Evolutionary conservation across 768 basidiomycete species (phyloP), one percentile per base, ranked within the genome.

Genomic region (Gloeopeniophorella convolvens): DNA sequence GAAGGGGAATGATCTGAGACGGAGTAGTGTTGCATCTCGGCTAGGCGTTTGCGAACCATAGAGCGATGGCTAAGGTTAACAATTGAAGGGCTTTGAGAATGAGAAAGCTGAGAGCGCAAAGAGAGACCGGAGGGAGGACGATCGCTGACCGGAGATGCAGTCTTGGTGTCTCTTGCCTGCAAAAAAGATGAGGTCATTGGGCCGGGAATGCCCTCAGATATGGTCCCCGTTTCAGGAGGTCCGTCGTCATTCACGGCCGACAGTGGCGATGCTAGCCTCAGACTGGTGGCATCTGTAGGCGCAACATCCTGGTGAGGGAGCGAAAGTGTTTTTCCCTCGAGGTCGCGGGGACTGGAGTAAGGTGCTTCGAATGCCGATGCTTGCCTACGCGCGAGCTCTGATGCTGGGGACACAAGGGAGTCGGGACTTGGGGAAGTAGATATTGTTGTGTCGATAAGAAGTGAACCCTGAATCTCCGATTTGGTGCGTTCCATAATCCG

Each of bases 11-110:
- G 12, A n/a, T 31, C 20, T 4, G 35, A 43, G 2, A 20, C 37
- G 18, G 41, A 26, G 24, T 32, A 15, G 23, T 4, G 16, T 58
- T 82, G 74, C 10, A 85, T 76, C 57, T 84, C 75, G 9, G 79
- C 78, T 12, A 84, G 71, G 30, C 84, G 79, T 55, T 81, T 77
- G 51, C 75, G 78, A 39, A 87, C 85, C 20, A 85, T 75, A 6
- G 82, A 85, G 32, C 78, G 64, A 47, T 73, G 72, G 51, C 72
- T 76, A 13, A 86, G 71, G 50, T 83, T 79, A 23, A 74, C 66
- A 36, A 86, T 77, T 7, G 83, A 85, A 4, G 82, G 79, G 50
- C 79, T 83, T 46, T 62, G 67, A 16, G 63, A 60, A 45, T 62
- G 69, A 51, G 60, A 63, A 37, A 64, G 64, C 39, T 59, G 50